Evolutionary conservation across 352 stramenopile species (phyloP).

Genomic region (Phytophthora podocarpi): DNA sequence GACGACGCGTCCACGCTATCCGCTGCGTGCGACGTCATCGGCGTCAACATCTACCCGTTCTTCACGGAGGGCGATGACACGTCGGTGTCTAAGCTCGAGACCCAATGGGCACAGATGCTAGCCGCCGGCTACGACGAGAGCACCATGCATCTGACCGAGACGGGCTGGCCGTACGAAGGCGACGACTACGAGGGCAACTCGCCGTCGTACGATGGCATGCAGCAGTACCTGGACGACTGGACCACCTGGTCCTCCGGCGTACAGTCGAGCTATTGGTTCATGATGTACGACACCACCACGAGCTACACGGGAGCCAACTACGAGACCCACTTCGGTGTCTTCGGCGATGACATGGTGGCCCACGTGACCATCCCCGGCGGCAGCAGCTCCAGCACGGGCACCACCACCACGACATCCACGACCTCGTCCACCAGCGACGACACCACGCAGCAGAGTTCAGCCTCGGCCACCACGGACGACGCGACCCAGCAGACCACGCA

Average conservation of each 20-base stretch:
- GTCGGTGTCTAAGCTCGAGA: conserved; percentile 55
- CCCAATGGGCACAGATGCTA: conserved; percentile 61
- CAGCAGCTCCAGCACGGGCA: conserved; percentile 22
- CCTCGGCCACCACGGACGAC: conserved; percentile 28
- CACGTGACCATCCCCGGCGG: conserved; percentile 45
- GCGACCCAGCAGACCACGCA: conserved; percentile 20
- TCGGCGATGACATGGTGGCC: conserved; percentile 43
- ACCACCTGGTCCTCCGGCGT: conserved; percentile 19
- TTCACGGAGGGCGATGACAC: conserved; percentile 40
- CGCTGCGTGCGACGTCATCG: conserved; percentile 32
- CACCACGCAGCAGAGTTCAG: too few species aligned
- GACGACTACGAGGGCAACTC: conserved; percentile 30
- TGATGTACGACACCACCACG: conserved; percentile 63
- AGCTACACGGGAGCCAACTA: conserved; percentile 49
- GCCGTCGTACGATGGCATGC: conserved; percentile 40
- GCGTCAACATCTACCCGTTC: conserved; percentile 59
- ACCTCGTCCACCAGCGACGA: too few species aligned
- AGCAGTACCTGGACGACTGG: conserved; percentile 53
- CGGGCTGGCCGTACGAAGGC: conserved; percentile 56
- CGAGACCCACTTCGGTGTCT: conserved; percentile 66
- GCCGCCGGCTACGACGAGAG: conserved; percentile 36
- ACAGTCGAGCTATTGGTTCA: conserved; percentile 57
- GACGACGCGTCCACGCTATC: conserved; percentile 36
- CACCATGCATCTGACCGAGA: conserved; percentile 61
- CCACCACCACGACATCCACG: conserved; percentile 21